Conservation (phyloP, 164 flowering plant species). For the Houttuynia cordata region DNA sequence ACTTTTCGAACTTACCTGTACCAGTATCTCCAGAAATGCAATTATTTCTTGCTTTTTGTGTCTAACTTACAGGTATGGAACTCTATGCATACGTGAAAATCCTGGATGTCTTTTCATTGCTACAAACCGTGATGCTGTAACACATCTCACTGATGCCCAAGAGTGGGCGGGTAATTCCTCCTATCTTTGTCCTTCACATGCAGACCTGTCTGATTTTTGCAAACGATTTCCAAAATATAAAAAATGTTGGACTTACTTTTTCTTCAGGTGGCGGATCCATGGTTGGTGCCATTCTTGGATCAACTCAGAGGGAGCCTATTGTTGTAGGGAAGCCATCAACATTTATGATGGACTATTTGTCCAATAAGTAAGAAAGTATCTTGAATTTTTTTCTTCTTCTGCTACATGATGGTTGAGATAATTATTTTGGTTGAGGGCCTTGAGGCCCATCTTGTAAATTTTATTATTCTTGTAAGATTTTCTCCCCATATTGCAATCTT, state of each 20-base stretch:
- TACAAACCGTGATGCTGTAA: slow-evolving; percentile 97
- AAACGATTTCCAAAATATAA: no score
- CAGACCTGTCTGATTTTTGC: background rate
- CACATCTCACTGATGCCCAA: slow-evolving; percentile 98
- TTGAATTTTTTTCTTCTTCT: background rate
- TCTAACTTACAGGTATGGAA: slow-evolving; percentile 59
- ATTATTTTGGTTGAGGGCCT: no score
- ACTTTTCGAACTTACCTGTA: background rate
- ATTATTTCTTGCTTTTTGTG: background rate
- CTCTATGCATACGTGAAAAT: slow-evolving; percentile 92
- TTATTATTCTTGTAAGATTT: no score
- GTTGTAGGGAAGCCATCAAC: slow-evolving; percentile 99
- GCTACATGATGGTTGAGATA: background rate
- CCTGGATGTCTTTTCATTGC: slow-evolving; percentile 99
- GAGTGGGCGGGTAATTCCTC: slow-evolving; percentile 87
- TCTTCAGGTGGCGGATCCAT: slow-evolving; percentile 91
- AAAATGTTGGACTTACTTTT: background rate
- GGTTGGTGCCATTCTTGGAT: slow-evolving; percentile 87
- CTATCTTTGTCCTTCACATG: background rate
- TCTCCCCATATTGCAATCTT: no score
- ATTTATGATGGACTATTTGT: slow-evolving; percentile 95
- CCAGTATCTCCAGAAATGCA: background rate
- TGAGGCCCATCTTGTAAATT: no score
- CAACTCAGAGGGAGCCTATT: slow-evolving; percentile 83
- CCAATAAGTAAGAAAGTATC: slow-evolving; percentile 40